Base-by-base conservation (phyloP, 768 basidiomycete genomes). In the Strobilomyces echinocephalus region DNA sequence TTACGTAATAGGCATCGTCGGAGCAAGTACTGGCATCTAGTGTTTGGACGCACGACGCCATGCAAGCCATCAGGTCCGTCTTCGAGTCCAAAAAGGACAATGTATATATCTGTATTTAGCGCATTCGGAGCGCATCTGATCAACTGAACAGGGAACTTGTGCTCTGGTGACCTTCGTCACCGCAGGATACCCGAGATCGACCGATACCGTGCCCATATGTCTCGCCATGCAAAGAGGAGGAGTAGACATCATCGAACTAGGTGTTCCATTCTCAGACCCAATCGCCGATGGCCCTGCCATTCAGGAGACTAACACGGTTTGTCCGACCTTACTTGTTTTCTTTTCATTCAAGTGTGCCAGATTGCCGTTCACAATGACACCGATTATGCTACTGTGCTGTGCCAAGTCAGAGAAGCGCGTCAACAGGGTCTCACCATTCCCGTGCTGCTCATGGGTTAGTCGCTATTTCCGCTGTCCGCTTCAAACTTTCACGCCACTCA, bases 261-360 rank as follows among this genome's bases (percentile, higher is more conserved):
- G 95, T 16, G 80, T 97, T 34, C 66, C 67, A 20, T 67, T 67
- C 52, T 95, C 91, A 50, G 95, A 97, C 73, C 95, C 95, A 18
- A 91, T 93, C 60, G 95, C 93, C 2, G 95, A 99, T 72, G 95
- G 95, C 0, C 91, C 90, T 24, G 85, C 83, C 4, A 97, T 99
- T 56, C 95, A 99, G 66, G 87, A 87, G 56, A 80, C 90, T 12
- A 98, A 97, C 69, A 90, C 88, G n/a, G 95, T 66, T 42, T n/a
- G 61, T 15, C 20, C 24, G 24, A 9, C 36, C 24, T 34, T 15
- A 3, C n/a, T 21, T 18, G 15, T 31, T 40, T 33, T 6, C 9
- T 12, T 50, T n/a, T 24, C 46, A 16, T 34, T 50, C 18, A 56
- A 33, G 20, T 42, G 11, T 28, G 18, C n/a, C 46, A 98, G 95